Conservation (phyloP, 2,329 filamentous ascomycete species). For the Scolecobasidium constrictum region DNA sequence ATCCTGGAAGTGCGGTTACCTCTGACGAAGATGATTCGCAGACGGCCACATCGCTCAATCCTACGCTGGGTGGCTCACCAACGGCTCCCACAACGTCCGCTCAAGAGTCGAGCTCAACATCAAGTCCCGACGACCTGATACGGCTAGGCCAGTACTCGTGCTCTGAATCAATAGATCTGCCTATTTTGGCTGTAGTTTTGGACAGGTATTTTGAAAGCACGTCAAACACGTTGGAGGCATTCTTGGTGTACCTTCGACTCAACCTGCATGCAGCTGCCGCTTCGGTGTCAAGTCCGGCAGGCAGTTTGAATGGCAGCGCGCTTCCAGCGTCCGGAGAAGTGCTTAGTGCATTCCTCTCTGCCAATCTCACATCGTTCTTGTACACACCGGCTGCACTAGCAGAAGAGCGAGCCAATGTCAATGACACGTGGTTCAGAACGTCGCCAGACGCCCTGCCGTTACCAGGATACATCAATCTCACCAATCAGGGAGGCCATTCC, state of each 20-base stretch:
- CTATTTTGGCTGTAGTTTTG: conserved; percentile 35
- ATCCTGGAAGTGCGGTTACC: not conserved
- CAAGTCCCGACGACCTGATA: not conserved
- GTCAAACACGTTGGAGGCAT: conserved; percentile 43
- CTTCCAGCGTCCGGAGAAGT: conserved; percentile 35
- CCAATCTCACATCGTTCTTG: conserved; percentile 37
- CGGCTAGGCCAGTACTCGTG: conserved; percentile 25
- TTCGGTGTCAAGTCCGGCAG: conserved; percentile 16
- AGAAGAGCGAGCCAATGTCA: conserved; percentile 44
- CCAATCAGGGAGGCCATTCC: conserved; percentile 22
- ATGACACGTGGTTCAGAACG: conserved; percentile 45
- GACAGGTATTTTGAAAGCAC: conserved; percentile 43
- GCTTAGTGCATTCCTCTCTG: conserved; percentile 37
- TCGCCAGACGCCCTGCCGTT: conserved; percentile 33
- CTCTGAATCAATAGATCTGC: conserved; percentile 35
- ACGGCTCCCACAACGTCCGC: not conserved
- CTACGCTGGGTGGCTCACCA: conserved; percentile 1
- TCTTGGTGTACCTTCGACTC: conserved; percentile 41
- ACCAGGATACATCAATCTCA: conserved; percentile 40
- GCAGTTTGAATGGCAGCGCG: conserved; percentile 25
- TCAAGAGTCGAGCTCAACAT: not conserved
- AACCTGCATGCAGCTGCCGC: conserved; percentile 49
- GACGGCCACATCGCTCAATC: not conserved
- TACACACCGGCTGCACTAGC: conserved; percentile 43
- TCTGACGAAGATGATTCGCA: not conserved